A percentile compares a stretch with the other conserved stretches of the same genome.
Evolutionary conservation across 1,139 yeast species (phyloP).

Genomic region (Kodamaea anthophila): DNA sequence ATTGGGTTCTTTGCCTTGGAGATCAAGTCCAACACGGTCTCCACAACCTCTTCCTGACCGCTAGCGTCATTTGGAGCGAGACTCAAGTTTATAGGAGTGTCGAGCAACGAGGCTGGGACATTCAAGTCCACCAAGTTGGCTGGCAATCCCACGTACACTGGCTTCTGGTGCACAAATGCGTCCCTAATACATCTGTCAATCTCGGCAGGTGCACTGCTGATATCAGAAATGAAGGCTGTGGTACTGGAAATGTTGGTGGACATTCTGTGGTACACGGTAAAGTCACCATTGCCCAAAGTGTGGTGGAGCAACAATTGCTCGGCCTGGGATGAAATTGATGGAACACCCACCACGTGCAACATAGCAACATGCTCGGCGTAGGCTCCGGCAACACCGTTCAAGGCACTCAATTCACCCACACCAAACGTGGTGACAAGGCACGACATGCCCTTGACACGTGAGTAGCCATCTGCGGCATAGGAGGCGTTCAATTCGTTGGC

Average conservation of each 20-base stretch:
- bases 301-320: constrained; percentile 49
- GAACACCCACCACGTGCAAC: constrained; percentile 52
- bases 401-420: constrained; percentile 58
- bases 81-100: constrained; percentile 26
- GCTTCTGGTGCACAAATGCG: constrained; percentile 33
- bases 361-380: constrained; percentile 57
- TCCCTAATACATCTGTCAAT: constrained; percentile 33
- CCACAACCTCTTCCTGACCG: constrained; percentile 29
- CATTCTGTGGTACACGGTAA: constrained; percentile 72
- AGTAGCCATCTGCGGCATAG: constrained; percentile 68
- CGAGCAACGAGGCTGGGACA: constrained; percentile 25
- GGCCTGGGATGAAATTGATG: constrained; percentile 58
- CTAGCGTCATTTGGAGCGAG: constrained; percentile 23
- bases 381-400: constrained; percentile 55
- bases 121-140: constrained; percentile 31
- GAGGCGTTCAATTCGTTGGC: constrained; percentile 71
- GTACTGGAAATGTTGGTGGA: constrained; percentile 28
- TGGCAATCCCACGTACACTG: constrained; percentile 35
- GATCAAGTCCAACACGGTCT: constrained; percentile 23
- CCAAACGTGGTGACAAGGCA: constrained; percentile 63
- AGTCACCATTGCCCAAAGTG: constrained; percentile 81
- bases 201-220: constrained; percentile 24
- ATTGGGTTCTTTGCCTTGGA: constrained; percentile 25
- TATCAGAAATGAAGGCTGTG: constrained; percentile 26
- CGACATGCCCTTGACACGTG: constrained; percentile 54